Base-by-base conservation (phyloP, 768 basidiomycete genomes). In the Collybiopsis luxurians region DNA sequence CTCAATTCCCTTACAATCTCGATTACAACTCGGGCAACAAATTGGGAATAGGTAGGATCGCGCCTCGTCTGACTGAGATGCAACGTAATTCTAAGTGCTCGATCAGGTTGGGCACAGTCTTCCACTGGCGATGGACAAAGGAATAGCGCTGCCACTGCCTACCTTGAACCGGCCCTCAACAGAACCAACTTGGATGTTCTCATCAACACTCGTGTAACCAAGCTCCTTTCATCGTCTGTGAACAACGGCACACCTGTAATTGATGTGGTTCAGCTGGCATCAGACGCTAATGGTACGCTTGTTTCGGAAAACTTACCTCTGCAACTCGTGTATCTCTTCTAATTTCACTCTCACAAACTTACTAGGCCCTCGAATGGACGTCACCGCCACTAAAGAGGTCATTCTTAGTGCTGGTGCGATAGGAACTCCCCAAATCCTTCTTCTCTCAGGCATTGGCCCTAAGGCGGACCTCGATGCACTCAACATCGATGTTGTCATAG, bases 81-180 rank as follows among this genome's bases (percentile, higher is more conserved):
- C 49, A 13, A 45, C 42, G 45, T 6, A 74, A 71, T 21, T 72
- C 73, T n/a, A 73, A 75, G 21, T 75, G 74, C 58, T 26, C 30
- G n/a, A n/a, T 21, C 27, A 67, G 66, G 63, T n/a, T 66, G 61
- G 62, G 26, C 56, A 27, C 65, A 62, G 46, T 45, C 60, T 4
- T 65, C 64, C 12, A 60, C 55, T n/a, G 69, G 69, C 19, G 48
- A 34, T 23, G 57, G 70, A 23, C 6, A 34, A 13, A 5, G 31
- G 31, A 34, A 34, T 34, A 71, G 68, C 53, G 63, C 71, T 21
- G 71, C 71, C 10, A 66, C 67, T 4, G 62, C 69, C 1, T 73
- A 74, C 57, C 60, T 74, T 19, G 65, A 62, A 1, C 63, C 68
- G 0, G 60, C 69, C 11, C 67, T 61, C 26, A 57, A 52, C 3